Evolutionary conservation across 129 eudicot genomes (phyloP).

Genomic region (Deinandra increscens): DNA sequence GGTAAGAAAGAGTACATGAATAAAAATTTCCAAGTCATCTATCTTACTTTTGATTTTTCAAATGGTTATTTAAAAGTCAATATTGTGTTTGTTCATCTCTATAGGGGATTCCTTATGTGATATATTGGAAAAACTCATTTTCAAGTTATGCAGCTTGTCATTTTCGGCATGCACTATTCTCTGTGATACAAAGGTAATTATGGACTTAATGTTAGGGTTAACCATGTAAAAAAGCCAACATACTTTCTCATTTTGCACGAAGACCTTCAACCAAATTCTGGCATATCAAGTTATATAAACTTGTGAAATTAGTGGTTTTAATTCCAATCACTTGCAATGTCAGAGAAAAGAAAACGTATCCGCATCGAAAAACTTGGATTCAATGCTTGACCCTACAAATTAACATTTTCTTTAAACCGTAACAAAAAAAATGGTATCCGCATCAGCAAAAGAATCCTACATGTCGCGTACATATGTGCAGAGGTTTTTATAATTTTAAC

Average conservation of each 20-base stretch:
- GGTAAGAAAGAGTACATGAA: slow-evolving; percentile 41
- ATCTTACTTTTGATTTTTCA: not conserved
- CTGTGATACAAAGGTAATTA: slow-evolving; percentile 76
- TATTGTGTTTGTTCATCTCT: slow-evolving; percentile 17
- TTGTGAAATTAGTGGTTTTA: not conserved
- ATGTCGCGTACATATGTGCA: not conserved
- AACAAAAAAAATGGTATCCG: not conserved
- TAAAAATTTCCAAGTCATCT: not conserved
- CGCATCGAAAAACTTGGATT: not conserved
- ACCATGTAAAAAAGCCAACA: not conserved
- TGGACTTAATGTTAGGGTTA: not conserved
- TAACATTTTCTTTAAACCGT: not conserved
- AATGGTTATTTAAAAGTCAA: not conserved
- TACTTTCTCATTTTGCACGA: not conserved
- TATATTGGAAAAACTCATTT: slow-evolving; percentile 77
- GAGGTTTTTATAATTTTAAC: not conserved
- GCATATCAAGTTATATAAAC: not conserved
- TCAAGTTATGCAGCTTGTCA: slow-evolving; percentile 74
- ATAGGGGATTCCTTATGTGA: slow-evolving; percentile 92
- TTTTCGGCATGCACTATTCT: slow-evolving; percentile 85
- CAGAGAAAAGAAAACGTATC: not conserved
- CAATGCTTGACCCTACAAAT: not conserved
- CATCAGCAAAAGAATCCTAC: not conserved
- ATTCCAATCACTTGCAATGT: not conserved
- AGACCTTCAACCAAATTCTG: not conserved